Base-by-base conservation (phyloP, 2,329 filamentous ascomycete genomes). In the Teratosphaeria nubilosa region DNA sequence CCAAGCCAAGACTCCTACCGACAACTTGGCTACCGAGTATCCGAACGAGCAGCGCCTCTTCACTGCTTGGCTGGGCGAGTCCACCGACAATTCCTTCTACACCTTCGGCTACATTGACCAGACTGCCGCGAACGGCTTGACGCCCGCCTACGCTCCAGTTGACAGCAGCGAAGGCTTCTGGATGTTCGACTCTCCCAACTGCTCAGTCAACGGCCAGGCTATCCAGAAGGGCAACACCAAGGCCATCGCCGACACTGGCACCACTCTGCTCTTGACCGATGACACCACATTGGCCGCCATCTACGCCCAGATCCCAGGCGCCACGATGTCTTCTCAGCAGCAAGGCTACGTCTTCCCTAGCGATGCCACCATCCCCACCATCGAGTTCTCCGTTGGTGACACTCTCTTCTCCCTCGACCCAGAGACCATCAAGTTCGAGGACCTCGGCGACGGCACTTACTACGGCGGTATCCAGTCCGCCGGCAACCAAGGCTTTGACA, bases 91-190 rank as follows among this genome's bases (percentile, higher is more conserved):
- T 65, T 75, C 58, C 0, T 90, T 88, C 75, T 90, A 86, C 74
- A 89, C 86, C 1, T 89, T 90, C 63, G 87, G 87, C 22, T 86
- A 78, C 70, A 86, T 90, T 66, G 86, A 89, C 65, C 68, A 85
- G 62, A 78, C 80, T n/a, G 78, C 82, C 0, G 76, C 87, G 53
- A 75, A 76, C 3, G 61, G 64, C 13, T 22, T 27, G 56, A 60
- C 14, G 60, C 67, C 60, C 71, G 77, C 56, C 63, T 90, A 85
- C 73, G 80, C 82, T 0, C 75, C 79, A 13, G 73, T 90, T 54
- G 83, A 89, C 72, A 83, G 80, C 58, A 80, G 77, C 1, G 72
- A 83, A 57, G 86, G 86, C 24, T 88, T 87, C 75, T 90, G 86
- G 87, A 75, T 80, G 70, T 82, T 89, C 68, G 68, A 77, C 5